A percentile compares a stretch with the other conserved stretches of the same genome.
Evolutionary conservation across 2,329 filamentous ascomycete species (phyloP).

Genomic region (Atkinsonella hypoxylon): DNA sequence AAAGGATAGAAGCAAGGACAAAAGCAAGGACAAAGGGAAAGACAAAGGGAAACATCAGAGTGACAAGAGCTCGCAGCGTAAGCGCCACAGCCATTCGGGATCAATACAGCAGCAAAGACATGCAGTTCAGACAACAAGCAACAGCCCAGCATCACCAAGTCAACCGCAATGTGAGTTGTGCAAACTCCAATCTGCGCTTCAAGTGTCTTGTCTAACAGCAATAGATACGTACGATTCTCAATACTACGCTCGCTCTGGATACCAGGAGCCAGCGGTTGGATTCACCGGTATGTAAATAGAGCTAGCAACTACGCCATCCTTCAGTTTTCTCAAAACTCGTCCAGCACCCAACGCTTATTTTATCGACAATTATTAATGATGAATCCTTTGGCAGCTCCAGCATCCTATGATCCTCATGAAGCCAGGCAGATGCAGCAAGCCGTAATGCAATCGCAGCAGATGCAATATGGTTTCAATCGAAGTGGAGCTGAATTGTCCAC

Average conservation of each 20-base stretch:
- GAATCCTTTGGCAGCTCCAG: neutral
- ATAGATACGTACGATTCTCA: neutral
- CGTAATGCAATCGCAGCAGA: neutral
- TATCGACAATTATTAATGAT: neutral
- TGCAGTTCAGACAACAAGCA: neutral
- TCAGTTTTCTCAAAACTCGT: neutral
- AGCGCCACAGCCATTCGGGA: neutral
- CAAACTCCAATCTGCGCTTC: neutral
- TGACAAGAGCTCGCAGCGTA: conserved; percentile 1
- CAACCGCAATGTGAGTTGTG: neutral
- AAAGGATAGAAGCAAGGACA: neutral
- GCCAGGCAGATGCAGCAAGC: neutral
- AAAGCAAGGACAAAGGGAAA: neutral
- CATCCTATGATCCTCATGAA: neutral
- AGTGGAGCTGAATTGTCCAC: neutral
- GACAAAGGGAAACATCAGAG: neutral
- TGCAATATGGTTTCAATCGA: neutral
- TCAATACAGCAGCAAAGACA: neutral
- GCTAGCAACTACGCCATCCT: neutral
- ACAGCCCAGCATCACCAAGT: neutral
- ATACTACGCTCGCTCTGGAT: neutral
- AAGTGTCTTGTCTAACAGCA: neutral
- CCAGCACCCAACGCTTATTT: too few species aligned
- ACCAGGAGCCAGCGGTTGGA: neutral
- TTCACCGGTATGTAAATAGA: neutral